Percentiles rank a stretch among this genome's conserved stretches.
Conservation (phyloP, 176 grass and related monocot genomes). For the Carex scoparia region DNA sequence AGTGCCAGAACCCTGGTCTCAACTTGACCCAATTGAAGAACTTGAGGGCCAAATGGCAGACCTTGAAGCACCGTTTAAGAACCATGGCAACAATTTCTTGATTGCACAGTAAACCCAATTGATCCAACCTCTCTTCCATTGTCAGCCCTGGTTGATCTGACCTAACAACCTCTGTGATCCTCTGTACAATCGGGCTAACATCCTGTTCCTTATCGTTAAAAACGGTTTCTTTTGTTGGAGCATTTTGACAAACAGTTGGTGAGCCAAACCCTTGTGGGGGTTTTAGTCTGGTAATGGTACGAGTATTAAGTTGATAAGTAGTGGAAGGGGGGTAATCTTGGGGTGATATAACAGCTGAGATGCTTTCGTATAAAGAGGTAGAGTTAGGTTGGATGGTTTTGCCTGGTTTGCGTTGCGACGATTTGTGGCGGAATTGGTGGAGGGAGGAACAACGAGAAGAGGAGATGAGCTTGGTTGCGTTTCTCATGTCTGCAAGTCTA, state of each 20-base stretch:
- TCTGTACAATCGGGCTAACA: slow-evolving; percentile 38
- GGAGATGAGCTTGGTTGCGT: slow-evolving; percentile 16
- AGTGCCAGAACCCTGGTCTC: slow-evolving; percentile 35
- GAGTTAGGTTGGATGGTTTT: neutral
- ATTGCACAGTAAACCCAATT: slow-evolving; percentile 34
- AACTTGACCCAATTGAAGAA: slow-evolving; percentile 71
- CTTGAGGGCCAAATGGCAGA: slow-evolving; percentile 39
- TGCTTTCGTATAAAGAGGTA: slow-evolving; percentile 25
- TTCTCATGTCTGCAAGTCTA: slow-evolving; percentile 18
- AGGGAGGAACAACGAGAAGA: neutral
- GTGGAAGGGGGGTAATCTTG: neutral
- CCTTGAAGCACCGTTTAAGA: slow-evolving; percentile 67
- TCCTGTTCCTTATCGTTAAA: neutral
- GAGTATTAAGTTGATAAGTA: neutral
- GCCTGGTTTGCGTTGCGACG: slow-evolving; percentile 20
- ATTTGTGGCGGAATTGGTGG: slow-evolving; percentile 3
- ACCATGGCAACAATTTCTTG: slow-evolving; percentile 54
- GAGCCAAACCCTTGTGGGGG: neutral
- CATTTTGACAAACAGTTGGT: slow-evolving; percentile 30
- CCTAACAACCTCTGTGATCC: slow-evolving; percentile 37
- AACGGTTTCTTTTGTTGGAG: neutral
- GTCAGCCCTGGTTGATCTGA: slow-evolving; percentile 26
- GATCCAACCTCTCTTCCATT: slow-evolving; percentile 41
- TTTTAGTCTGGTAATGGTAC: neutral
- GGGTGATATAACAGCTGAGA: slow-evolving; percentile 14